Conservation (phyloP, 2,329 filamentous ascomycete genomes). For the Alternaria sp. region DNA sequence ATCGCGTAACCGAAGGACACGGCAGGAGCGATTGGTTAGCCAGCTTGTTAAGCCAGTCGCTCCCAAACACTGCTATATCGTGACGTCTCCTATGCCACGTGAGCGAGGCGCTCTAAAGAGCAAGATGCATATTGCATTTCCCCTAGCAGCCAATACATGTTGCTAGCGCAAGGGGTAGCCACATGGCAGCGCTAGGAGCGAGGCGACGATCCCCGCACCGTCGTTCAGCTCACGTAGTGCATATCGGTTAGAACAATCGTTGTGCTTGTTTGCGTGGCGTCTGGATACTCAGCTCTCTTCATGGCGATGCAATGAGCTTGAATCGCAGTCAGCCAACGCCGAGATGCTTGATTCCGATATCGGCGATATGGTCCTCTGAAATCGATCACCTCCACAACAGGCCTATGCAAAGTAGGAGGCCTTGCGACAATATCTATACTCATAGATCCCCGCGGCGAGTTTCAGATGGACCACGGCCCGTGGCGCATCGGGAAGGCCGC, state of each 20-base stretch:
- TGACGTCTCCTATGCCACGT: not conserved
- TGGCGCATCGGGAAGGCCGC: not conserved
- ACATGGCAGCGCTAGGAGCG: not conserved
- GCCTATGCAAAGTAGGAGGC: not conserved
- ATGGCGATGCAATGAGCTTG: not conserved
- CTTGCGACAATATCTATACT: not conserved
- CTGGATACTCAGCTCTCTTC: not conserved
- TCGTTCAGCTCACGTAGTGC: not conserved
- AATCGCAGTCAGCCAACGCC: not conserved
- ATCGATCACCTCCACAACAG: not conserved
- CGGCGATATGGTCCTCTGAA: not conserved
- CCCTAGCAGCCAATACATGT: not conserved
- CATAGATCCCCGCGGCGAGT: not conserved
- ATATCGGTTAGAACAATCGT: not conserved
- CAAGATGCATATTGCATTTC: constrained; percentile 6
- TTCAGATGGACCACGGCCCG: constrained; percentile 11
- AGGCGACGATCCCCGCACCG: not conserved
- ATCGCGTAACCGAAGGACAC: fast-evolving
- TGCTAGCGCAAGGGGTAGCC: constrained; percentile 10
- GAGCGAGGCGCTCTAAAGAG: not conserved
- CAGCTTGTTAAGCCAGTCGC: not conserved
- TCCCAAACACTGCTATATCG: not conserved
- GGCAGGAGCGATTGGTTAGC: not conserved
- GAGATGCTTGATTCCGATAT: not conserved
- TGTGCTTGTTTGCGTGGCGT: constrained; percentile 1